These are phyloP conservation scores for Fusarium udum DNA, from an alignment of 2,329 filamentous ascomycete genomes.

Conservation along the genomic window DNA sequence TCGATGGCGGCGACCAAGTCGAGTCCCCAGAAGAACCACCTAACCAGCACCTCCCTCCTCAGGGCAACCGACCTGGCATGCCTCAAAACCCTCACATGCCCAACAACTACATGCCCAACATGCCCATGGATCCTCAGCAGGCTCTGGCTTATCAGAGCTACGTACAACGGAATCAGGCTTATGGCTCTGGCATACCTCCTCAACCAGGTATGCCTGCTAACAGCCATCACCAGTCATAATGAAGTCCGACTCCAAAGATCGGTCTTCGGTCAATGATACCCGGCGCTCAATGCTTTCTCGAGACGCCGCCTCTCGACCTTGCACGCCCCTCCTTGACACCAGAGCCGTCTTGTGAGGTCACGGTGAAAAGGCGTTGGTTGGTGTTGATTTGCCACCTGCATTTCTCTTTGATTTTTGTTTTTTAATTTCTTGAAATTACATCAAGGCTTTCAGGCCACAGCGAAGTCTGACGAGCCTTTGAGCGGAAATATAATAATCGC, in stretches of 20 bases:
- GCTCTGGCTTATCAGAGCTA: conserved; percentile 87
- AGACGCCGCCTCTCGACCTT: conserved; percentile 47
- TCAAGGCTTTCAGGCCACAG: conserved; percentile 29
- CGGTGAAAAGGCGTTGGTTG: conserved; percentile 52
- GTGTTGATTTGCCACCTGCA: conserved; percentile 49
- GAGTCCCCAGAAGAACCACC: conserved; percentile 92
- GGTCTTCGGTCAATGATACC: conserved; percentile 61
- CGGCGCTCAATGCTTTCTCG: conserved; percentile 65
- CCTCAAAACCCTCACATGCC: conserved; percentile 72
- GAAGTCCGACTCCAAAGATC: conserved; percentile 34
- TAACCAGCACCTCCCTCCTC: conserved; percentile 77
- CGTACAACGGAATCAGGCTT: conserved; percentile 74
- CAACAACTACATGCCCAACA: conserved; percentile 68
- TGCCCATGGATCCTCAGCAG: conserved; percentile 79
- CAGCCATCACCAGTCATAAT: conserved; percentile 80
- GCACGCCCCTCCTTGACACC: conserved; percentile 41
- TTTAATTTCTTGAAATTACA: conserved; percentile 19
- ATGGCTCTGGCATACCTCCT: conserved; percentile 81
- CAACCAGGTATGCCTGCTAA: conserved; percentile 83
- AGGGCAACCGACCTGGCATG: conserved; percentile 68
- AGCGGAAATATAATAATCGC: conserved; percentile 35
- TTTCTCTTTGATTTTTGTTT: conserved; percentile 40
- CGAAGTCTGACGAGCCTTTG: conserved; percentile 7
- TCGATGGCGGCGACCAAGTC: conserved; percentile 78
- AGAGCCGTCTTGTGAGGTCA: conserved; percentile 52